Conservation (phyloP, 106 monocot species). For the Chionographis japonica region DNA sequence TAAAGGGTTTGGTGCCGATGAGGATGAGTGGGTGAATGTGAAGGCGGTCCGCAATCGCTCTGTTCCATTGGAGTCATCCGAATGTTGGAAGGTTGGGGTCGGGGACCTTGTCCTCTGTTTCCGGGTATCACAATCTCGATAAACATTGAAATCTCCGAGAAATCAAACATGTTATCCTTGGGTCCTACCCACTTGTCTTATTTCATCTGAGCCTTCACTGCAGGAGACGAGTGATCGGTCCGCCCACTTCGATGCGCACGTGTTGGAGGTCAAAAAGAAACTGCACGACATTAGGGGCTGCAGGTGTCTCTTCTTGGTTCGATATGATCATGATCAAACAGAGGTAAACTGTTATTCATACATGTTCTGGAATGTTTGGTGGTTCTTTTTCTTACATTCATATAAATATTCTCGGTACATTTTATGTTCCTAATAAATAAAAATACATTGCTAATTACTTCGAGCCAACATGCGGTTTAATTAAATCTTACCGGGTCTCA, state of each 20-base stretch:
- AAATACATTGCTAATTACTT: too few relatives aligned
- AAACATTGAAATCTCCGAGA: not conserved
- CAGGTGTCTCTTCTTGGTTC: conserved; percentile 63
- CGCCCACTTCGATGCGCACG: conserved; percentile 61
- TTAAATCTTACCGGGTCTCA: too few relatives aligned
- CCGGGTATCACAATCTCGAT: conserved; percentile 22
- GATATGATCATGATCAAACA: conserved; percentile 48
- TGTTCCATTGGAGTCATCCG: conserved; percentile 60
- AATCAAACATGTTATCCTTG: not conserved
- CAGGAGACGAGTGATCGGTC: conserved; percentile 58
- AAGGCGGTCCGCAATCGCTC: conserved; percentile 59
- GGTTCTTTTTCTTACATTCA: not conserved
- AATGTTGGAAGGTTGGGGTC: conserved; percentile 49
- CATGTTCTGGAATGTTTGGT: not conserved
- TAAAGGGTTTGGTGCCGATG: conserved; percentile 56
- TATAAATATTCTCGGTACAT: not conserved
- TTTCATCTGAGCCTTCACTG: not conserved
- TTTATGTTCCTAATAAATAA: too few relatives aligned
- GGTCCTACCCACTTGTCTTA: not conserved
- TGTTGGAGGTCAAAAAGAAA: conserved; percentile 53
- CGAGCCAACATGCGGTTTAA: too few relatives aligned
- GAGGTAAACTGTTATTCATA: conserved; percentile 24
- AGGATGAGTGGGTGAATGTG: conserved; percentile 82
- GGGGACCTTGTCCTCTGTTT: conserved; percentile 82
- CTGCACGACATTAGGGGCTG: conserved; percentile 80